Percentiles rank a stretch among this genome's conserved stretches.
Evolutionary conservation across 2,329 filamentous ascomycete genomes (phyloP).

Genomic region (Colletotrichum sp.): DNA sequence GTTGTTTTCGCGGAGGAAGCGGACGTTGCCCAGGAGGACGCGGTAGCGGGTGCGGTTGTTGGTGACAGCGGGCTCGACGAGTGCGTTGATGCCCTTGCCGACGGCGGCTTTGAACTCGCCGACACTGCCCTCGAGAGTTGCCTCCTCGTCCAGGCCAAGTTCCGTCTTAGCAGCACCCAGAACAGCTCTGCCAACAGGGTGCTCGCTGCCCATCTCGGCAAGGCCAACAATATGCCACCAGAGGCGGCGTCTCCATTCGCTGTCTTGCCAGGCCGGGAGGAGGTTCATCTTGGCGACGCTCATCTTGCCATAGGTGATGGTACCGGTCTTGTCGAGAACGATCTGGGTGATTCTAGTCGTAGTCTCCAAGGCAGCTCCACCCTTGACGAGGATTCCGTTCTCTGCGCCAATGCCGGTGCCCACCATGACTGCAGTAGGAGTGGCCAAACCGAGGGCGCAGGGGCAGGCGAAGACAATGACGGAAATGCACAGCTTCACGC

Average conservation of each 20-base stretch:
- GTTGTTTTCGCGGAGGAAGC: constrained; percentile 74
- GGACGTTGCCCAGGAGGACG: constrained; percentile 83
- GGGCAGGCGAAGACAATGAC: constrained; percentile 98
- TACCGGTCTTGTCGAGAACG: constrained; percentile 95
- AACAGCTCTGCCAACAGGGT: constrained; percentile 92
- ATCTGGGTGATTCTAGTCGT: constrained; percentile 90
- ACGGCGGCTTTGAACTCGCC: constrained; percentile 85
- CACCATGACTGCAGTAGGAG: constrained; percentile 98
- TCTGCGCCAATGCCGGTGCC: constrained; percentile 96
- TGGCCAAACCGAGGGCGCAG: constrained; percentile 93
- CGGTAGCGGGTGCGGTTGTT: constrained; percentile 74
- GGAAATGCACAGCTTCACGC: constrained; percentile 95
- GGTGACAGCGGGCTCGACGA: constrained; percentile 76
- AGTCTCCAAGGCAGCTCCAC: constrained; percentile 88
- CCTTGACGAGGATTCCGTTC: constrained; percentile 97
- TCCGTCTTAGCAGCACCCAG: constrained; percentile 76
- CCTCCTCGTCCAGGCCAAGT: constrained; percentile 74
- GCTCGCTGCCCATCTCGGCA: constrained; percentile 95
- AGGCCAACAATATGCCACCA: constrained; percentile 98
- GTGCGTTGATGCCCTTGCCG: constrained; percentile 83
- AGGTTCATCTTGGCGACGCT: constrained; percentile 78
- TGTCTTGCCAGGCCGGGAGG: constrained; percentile 71
- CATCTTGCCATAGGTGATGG: constrained; percentile 94
- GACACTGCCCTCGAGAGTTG: constrained; percentile 79
- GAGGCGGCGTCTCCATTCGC: constrained; percentile 70